Percentiles rank a stretch among this genome's conserved stretches.
Conservation (phyloP, 148 eudicot genomes). For the Nepenthes gracilis region DNA sequence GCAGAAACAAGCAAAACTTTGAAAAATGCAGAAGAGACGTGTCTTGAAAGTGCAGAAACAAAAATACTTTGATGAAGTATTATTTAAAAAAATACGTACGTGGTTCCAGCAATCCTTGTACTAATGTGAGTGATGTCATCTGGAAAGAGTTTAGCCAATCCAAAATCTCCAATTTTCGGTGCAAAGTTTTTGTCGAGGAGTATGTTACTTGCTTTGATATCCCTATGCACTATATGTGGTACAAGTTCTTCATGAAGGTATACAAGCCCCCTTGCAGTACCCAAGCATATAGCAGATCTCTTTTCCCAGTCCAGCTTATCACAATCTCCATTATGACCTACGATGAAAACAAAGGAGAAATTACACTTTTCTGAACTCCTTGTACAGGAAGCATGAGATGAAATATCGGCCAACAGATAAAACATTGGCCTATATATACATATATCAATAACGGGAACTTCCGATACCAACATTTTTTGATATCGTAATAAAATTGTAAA, state of each 20-base stretch:
- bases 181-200: constrained; percentile 56
- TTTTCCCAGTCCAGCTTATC: constrained; percentile 54
- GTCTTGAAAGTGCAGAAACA: not conserved
- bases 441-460: no score
- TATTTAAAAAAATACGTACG: constrained; percentile 39
- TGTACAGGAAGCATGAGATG: not conserved
- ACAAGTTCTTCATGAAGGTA: constrained; percentile 93
- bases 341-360: constrained; percentile 3
- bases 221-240: constrained; percentile 90
- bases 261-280: constrained; percentile 68
- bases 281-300: constrained; percentile 74
- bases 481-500: no score
- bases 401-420: not conserved
- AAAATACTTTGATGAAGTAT: not conserved
- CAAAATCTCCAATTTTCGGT: constrained; percentile 96
- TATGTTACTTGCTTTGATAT: constrained; percentile 92
- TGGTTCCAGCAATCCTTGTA: constrained; percentile 87
- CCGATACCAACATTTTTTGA: no score
- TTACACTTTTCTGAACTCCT: not conserved
- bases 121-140: constrained; percentile 88
- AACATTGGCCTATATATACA: no score
- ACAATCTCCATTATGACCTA: constrained; percentile 52
- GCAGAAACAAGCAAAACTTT: no score
- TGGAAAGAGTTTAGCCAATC: constrained; percentile 94
- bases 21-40: no score